Base-by-base conservation (phyloP, 495 filamentous ascomycete genomes). In the Endocarpon pusillum region DNA sequence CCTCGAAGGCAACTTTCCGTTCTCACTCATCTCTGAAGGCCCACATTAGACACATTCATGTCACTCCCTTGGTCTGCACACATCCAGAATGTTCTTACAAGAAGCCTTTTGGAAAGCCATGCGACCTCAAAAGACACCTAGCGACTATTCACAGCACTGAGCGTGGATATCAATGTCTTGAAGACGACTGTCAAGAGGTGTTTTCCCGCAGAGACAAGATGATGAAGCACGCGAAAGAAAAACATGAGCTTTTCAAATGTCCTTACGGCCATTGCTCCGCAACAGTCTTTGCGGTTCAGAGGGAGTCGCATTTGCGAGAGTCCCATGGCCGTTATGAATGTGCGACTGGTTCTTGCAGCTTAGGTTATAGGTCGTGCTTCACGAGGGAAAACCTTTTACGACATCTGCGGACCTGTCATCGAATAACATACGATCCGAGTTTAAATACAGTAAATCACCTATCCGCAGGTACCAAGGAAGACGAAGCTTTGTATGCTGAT, bases 161-260 rank as follows among this genome's bases (percentile, higher is more conserved):
- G 1, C 12, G 23, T 33, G n/a, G 1, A 20, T 20, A 35, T 37
- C 12, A 4, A 11, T 37, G 35, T 34, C 35, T 34, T 32, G 23
- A 31, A 37, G 11, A 25, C 35, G 22, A 32, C 35, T 17, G 21
- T 19, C 29, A 35, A 12, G 12, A 33, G 35, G 21, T 22, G 18
- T 37, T 37, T 21, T n/a, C 23, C 12, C 35, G 35, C 14, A 37
- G 19, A 32, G 35, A 37, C 3, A 32, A 37, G 24, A 14, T 37
- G 35, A 37, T 35, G 3, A n/a, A 17, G 14, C 35, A 37, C 32
- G 26, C 19, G 26, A 32, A 19, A 32, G 35, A 37, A 3, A 37
- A 32, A 21, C 35, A 37, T 26, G 23, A 16, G 23, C 7, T 17
- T 14, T 35, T 33, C 25, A n/a, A 33, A 12, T 37, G 35, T 21